Base-by-base conservation (phyloP, 176 grass and related monocot genomes). In the Puccinellia tenuiflora region DNA sequence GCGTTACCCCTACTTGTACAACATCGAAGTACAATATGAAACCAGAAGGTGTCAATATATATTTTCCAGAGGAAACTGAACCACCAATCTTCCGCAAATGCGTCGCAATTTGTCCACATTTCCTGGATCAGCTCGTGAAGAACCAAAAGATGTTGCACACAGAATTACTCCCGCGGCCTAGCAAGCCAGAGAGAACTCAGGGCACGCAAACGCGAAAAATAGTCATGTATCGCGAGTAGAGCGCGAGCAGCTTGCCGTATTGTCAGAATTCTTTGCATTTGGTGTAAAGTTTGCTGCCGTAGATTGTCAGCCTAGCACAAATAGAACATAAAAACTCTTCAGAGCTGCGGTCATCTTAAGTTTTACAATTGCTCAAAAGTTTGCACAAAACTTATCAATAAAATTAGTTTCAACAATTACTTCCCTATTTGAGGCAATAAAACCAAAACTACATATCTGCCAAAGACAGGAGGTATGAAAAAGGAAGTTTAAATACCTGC, bases 151-250 rank as follows among this genome's bases (percentile, higher is more conserved):
- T 26, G 55, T 51, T 39, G 54, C 34, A 76, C 31, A 34, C 35
- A 21, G n/a, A 35, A 9, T 63, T 86, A 94, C 56, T 97, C 94
- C 25, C 87, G 81, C 35, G 94, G 94, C 50, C 94, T 86, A 42
- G 94, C 94, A 67, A 97, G 87, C 94, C 94, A 97, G 67, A 97
- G 89, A 31, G 94, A 97, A 71, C 94, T 97, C 77, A 97, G 81
- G 26, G 94, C 94, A 4, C 91, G 91, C 28, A 97, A 86, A 56
- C 94, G 88, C 12, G 94, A 97, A 30, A 86, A 94, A 80, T 97
- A 97, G 33, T 97, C 94, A 51, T 90, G 89, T 83, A 97, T 97
- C 39, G 94, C 82, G 40, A 94, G 94, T 20, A 92, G 88, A 5
- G 94, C 91, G 0, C 89, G 86, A 77, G 94, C 81, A 67, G 94